Evolutionary conservation across 73 alveolate species (phyloP).

Genomic region (Tetrahymena borealis): DNA sequence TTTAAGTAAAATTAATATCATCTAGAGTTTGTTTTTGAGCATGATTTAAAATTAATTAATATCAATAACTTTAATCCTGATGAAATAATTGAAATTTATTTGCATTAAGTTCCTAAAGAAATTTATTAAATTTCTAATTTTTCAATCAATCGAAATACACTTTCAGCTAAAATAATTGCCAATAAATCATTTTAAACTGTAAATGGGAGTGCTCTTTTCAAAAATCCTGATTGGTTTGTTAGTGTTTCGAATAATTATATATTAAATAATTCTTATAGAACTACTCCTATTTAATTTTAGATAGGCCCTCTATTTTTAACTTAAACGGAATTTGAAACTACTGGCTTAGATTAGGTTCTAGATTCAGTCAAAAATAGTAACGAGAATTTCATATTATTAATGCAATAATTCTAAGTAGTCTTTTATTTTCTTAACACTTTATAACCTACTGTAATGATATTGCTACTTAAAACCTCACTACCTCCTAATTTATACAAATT

Average conservation of each 20-base stretch:
- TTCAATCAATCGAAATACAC: no score
- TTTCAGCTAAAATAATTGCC: no score
- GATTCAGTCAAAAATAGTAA: background rate
- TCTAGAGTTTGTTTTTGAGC: no score
- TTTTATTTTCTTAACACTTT: background rate
- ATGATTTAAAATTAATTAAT: no score
- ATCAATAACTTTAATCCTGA: no score
- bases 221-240: background rate
- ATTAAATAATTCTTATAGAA: background rate
- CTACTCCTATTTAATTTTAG: background rate
- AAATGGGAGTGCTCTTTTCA: no score
- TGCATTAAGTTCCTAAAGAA: no score
- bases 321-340: background rate
- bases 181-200: no score
- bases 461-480: background rate
- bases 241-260: background rate
- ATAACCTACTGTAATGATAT: background rate
- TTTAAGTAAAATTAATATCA: no score
- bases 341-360: background rate
- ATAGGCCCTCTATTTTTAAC: background rate
- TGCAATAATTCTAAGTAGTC: background rate
- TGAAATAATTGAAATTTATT: no score
- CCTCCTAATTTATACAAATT: background rate
- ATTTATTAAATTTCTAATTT: no score
- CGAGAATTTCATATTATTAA: background rate